Conservation (phyloP, 2,329 filamentous ascomycete species). For the Whalleya microplaca region DNA sequence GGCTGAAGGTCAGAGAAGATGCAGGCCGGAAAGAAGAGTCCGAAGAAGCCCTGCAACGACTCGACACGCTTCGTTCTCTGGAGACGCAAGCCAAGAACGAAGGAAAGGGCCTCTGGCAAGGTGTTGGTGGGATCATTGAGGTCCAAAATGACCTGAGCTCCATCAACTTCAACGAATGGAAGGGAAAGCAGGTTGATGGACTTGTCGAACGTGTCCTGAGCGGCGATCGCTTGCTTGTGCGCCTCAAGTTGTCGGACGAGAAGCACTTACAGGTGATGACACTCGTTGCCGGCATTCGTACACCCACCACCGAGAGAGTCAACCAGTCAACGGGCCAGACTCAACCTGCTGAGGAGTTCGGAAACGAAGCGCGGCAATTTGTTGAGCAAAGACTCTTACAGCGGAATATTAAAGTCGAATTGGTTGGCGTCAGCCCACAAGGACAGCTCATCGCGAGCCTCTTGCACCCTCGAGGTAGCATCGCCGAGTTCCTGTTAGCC, state of each 20-base stretch:
- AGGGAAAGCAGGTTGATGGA: conserved; percentile 81
- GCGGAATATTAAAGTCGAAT: conserved; percentile 78
- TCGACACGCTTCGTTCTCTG: conserved; percentile 77
- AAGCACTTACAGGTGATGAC: conserved; percentile 90
- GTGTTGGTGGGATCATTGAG: conserved; percentile 68
- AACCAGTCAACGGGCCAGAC: conserved; percentile 78
- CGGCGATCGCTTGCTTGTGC: conserved; percentile 85
- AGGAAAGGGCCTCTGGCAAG: conserved; percentile 79
- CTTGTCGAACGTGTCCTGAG: conserved; percentile 90
- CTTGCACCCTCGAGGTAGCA: conserved; percentile 87
- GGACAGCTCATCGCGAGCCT: conserved; percentile 88
- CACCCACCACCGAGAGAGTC: conserved; percentile 85
- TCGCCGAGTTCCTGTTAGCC: conserved; percentile 87
- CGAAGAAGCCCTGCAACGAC: conserved; percentile 69
- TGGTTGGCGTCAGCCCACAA: conserved; percentile 87
- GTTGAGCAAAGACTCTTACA: conserved; percentile 87
- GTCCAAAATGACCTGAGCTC: conserved; percentile 81
- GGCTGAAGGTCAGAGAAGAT: conserved; percentile 92
- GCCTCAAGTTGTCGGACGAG: conserved; percentile 77
- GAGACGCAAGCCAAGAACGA: conserved; percentile 80
- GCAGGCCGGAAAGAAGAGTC: conserved; percentile 89
- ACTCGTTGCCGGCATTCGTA: conserved; percentile 84
- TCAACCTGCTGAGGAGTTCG: conserved; percentile 85
- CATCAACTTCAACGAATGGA: conserved; percentile 80
- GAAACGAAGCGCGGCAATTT: conserved; percentile 85